Evolutionary conservation across 352 stramenopile genomes (phyloP).

Genomic region (Phytophthora aleatoria): DNA sequence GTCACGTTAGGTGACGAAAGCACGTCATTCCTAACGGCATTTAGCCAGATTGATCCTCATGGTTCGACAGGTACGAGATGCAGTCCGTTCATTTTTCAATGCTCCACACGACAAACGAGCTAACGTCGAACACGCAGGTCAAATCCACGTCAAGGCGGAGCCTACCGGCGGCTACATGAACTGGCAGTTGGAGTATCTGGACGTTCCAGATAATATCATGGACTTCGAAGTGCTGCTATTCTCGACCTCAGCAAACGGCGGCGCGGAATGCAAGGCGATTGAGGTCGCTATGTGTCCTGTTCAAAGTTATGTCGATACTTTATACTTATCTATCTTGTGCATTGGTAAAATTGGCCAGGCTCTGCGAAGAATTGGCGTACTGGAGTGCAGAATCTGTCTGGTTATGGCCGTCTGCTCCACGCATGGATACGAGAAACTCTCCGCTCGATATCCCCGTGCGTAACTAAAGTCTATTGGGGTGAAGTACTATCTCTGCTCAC

Average conservation of each 20-base stretch:
- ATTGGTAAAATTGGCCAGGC: background rate
- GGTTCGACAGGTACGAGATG: background rate
- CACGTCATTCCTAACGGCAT: background rate
- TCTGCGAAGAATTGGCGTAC: slow-evolving; percentile 8
- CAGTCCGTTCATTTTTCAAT: background rate
- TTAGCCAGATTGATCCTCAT: slow-evolving; percentile 1
- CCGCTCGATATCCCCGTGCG: slow-evolving; percentile 8
- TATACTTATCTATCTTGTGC: background rate
- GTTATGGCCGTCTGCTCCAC: slow-evolving; percentile 16
- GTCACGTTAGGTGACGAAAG: background rate
- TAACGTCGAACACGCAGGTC: slow-evolving; percentile 1
- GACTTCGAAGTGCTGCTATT: slow-evolving; percentile 6
- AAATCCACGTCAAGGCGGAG: slow-evolving; percentile 11
- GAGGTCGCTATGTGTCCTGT: slow-evolving; percentile 4
- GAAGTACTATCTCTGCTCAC: background rate
- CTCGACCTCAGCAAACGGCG: slow-evolving; percentile 10
- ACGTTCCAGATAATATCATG: slow-evolving; percentile 14
- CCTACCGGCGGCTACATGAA: background rate
- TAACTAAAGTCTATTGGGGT: background rate
- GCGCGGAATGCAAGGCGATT: slow-evolving; percentile 15
- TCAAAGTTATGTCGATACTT: background rate
- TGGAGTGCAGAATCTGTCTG: slow-evolving; percentile 2
- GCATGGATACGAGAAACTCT: slow-evolving; percentile 11
- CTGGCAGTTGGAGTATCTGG: slow-evolving; percentile 13
- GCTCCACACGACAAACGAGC: background rate